Percentiles rank a stretch among this genome's conserved stretches.
These are phyloP conservation scores for Apiospora sp. DNA, from an alignment of 2,329 filamentous ascomycete genomes.

Conservation along the genomic window DNA sequence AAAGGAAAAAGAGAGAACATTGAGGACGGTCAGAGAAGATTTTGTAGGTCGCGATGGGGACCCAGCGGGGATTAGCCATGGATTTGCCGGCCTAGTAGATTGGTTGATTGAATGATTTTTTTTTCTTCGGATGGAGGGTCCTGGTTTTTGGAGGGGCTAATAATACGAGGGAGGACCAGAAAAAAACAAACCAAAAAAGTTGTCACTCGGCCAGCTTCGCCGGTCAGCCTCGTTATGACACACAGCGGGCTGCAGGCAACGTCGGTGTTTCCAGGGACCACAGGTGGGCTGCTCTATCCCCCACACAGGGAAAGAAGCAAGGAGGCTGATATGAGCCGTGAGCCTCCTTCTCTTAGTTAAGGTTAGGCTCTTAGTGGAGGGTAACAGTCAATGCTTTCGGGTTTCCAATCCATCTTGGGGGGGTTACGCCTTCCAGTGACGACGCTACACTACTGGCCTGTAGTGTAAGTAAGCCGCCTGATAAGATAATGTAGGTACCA, in stretches of 20 bases:
- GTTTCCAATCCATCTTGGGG: background rate
- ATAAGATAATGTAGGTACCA: slow-evolving; percentile 14
- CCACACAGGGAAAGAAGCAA: slow-evolving; percentile 4
- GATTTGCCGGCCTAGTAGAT: slow-evolving; percentile 13
- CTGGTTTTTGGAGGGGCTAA: background rate
- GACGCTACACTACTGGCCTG: slow-evolving; percentile 1
- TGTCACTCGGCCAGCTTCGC: background rate
- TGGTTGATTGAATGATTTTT: background rate
- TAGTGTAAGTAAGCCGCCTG: background rate
- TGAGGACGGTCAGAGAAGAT: slow-evolving; percentile 31
- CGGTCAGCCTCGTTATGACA: slow-evolving; percentile 16
- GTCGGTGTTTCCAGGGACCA: slow-evolving; percentile 9
- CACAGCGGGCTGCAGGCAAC: slow-evolving; percentile 3
- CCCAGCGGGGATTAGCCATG: background rate
- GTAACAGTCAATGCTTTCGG: background rate
- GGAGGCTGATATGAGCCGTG: slow-evolving; percentile 20
- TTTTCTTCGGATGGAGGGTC: background rate
- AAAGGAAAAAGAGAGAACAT: slow-evolving; percentile 39
- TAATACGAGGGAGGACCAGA: background rate
- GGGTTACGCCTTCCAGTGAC: background rate
- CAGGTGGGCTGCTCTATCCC: background rate
- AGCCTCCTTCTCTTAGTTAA: slow-evolving; percentile 7
- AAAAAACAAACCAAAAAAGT: background rate
- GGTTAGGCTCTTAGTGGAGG: slow-evolving; percentile 15
- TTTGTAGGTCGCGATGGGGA: slow-evolving; percentile 27